These are phyloP conservation scores for Crassisporium funariophilum DNA, from an alignment of 768 basidiomycete species.

Conservation along the genomic window DNA sequence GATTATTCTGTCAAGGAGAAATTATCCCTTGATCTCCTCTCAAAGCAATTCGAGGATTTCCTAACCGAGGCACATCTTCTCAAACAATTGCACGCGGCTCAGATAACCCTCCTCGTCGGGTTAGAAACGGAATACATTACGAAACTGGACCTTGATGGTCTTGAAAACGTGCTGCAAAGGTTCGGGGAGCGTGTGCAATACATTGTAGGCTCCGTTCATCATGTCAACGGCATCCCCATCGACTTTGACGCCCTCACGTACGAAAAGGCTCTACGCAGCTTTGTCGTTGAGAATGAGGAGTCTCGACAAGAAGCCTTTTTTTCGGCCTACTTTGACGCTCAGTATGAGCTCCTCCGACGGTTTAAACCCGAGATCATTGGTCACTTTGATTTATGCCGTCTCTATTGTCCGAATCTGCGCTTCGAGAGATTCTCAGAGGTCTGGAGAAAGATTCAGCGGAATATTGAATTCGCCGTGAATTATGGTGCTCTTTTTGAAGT, in stretches of 20 bases:
- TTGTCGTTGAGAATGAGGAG: slow-evolving; percentile 30
- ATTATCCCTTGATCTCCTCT: slow-evolving; percentile 52
- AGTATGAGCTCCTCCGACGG: slow-evolving; percentile 66
- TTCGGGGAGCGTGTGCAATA: slow-evolving; percentile 70
- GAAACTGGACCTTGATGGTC: slow-evolving; percentile 56
- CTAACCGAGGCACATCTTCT: slow-evolving; percentile 80
- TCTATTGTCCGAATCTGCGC: slow-evolving; percentile 69
- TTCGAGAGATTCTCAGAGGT: slow-evolving; percentile 61
- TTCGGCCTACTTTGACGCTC: slow-evolving; percentile 81
- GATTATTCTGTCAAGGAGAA: slow-evolving; percentile 50
- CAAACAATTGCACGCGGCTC: slow-evolving; percentile 57
- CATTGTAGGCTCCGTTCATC: slow-evolving; percentile 91
- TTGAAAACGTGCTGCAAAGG: slow-evolving; percentile 52
- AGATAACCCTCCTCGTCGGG: slow-evolving; percentile 81
- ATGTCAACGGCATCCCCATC: slow-evolving; percentile 85
- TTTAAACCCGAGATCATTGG: slow-evolving; percentile 89
- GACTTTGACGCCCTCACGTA: slow-evolving; percentile 86
- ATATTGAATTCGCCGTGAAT: slow-evolving; percentile 65
- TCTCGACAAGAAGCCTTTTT: slow-evolving; percentile 51
- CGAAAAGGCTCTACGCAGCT: slow-evolving; percentile 54
- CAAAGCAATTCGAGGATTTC: slow-evolving; percentile 70
- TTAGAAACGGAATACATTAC: slow-evolving; percentile 93
- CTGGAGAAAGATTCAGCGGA: slow-evolving; percentile 69
- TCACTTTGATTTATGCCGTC: slow-evolving; percentile 89
- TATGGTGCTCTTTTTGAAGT: slow-evolving; percentile 95